phyloP scores from a whole-genome alignment of 805 yeast species.

The Lipomyces spencermartinsiae region DNA sequence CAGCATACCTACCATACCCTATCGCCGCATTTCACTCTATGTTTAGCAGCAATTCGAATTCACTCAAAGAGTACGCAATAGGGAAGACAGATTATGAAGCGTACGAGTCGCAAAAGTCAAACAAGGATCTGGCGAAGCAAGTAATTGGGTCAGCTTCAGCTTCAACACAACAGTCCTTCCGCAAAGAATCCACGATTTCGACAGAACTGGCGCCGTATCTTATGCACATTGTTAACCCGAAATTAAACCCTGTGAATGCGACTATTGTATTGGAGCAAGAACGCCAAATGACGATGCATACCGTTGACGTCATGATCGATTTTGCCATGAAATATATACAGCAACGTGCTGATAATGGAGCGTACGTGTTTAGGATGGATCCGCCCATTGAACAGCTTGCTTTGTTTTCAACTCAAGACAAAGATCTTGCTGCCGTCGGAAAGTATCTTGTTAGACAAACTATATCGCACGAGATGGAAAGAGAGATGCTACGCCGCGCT shows the following conservation, averaged over 20 bases:
- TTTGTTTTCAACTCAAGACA: slow-evolving; percentile 22
- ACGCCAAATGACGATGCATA: slow-evolving; percentile 16
- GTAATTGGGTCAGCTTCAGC: slow-evolving; percentile 38
- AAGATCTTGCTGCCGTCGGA: slow-evolving; percentile 26
- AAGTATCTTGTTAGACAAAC: slow-evolving; percentile 27
- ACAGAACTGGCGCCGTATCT: slow-evolving; percentile 46
- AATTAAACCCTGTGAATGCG: slow-evolving; percentile 36
- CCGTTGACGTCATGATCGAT: slow-evolving; percentile 41
- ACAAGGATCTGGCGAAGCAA: slow-evolving; percentile 44
- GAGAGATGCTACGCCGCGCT: neutral
- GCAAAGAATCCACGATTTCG: slow-evolving; percentile 25
- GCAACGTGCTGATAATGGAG: slow-evolving; percentile 44
- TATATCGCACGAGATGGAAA: slow-evolving; percentile 20
- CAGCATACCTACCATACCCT: slow-evolving; percentile 61
- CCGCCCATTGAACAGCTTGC: slow-evolving; percentile 47
- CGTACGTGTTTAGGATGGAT: slow-evolving; percentile 43
- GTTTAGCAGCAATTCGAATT: slow-evolving; percentile 50
- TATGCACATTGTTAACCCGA: slow-evolving; percentile 42
- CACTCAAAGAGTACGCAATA: slow-evolving; percentile 38
- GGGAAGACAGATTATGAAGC: slow-evolving; percentile 34
- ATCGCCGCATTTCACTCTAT: slow-evolving; percentile 66
- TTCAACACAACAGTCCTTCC: slow-evolving; percentile 28
- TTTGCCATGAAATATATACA: slow-evolving; percentile 39
- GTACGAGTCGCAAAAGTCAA: slow-evolving; percentile 44
- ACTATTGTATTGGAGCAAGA: slow-evolving; percentile 19